phyloP scores from a whole-genome alignment of 257 asterid genomes.

The Solanum bulbocastanum region DNA sequence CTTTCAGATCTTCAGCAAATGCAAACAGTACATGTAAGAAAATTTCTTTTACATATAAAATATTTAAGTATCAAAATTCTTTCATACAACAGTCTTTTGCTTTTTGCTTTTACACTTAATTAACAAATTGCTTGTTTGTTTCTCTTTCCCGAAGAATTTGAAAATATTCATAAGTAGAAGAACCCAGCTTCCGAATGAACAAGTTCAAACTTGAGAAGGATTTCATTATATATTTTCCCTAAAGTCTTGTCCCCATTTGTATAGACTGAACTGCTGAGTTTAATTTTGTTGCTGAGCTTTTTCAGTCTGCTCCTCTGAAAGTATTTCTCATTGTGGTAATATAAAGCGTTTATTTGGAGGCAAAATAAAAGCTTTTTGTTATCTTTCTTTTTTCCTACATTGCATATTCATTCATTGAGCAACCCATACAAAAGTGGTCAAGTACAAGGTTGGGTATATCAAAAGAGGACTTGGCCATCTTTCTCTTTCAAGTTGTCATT shows the following conservation, averaged over 20 bases:
- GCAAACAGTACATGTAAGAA: slow-evolving; percentile 85
- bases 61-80: not conserved
- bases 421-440: not conserved
- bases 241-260: not conserved
- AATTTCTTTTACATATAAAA: slow-evolving; percentile 1
- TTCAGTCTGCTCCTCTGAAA: not conserved
- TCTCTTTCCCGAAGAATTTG: not conserved
- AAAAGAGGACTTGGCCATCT: not conserved
- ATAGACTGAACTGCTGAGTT: not conserved
- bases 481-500: not conserved
- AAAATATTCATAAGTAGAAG: not conserved
- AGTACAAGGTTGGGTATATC: not conserved
- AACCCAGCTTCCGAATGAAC: not conserved
- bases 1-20: slow-evolving; percentile 78
- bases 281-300: not conserved
- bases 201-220: not conserved
- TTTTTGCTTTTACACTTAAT: not conserved
- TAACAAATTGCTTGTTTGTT: not conserved
- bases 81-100: not conserved
- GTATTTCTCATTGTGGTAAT: not conserved
- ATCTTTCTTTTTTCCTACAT: not conserved
- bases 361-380: not conserved
- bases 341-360: not conserved
- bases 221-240: not conserved
- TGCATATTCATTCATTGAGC: not conserved